These are phyloP conservation scores for Danielia reshetovae DNA, from an alignment of 805 yeast species.

Conservation along the genomic window DNA sequence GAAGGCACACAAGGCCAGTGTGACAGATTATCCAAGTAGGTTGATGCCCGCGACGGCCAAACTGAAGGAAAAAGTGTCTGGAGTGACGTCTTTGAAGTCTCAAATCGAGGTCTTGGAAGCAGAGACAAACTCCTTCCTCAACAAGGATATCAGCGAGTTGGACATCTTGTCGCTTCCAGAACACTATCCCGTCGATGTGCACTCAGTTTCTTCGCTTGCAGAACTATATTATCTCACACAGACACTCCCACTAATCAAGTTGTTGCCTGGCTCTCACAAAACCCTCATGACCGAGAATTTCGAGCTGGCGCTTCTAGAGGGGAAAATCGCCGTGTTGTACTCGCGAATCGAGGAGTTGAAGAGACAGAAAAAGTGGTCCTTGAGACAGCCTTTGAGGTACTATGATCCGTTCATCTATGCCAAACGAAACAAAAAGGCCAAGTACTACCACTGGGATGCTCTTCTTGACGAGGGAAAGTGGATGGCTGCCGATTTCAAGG, in stretches of 20 bases:
- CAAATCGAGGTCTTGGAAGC: slow-evolving; percentile 20
- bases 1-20: slow-evolving; percentile 6
- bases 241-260: slow-evolving; percentile 76
- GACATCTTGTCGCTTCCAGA: slow-evolving; percentile 40
- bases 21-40: slow-evolving; percentile 9
- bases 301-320: slow-evolving; percentile 83
- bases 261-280: slow-evolving; percentile 83
- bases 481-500: slow-evolving; percentile 76
- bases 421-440: slow-evolving; percentile 20
- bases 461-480: slow-evolving; percentile 76
- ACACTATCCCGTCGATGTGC: slow-evolving; percentile 38
- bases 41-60: slow-evolving; percentile 2
- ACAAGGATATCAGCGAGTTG: slow-evolving; percentile 25
- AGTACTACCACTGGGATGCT: slow-evolving; percentile 66
- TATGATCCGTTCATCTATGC: slow-evolving; percentile 56
- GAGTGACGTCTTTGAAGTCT: slow-evolving; percentile 12
- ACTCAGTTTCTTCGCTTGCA: slow-evolving; percentile 58
- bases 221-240: slow-evolving; percentile 86
- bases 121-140: slow-evolving; percentile 20
- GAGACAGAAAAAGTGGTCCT: slow-evolving; percentile 83
- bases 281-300: slow-evolving; percentile 79
- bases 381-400: slow-evolving; percentile 75
- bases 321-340: slow-evolving; percentile 83
- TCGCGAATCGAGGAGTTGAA: slow-evolving; percentile 90
- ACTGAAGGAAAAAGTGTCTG: neutral